Evolutionary conservation across 257 asterid species (phyloP).

Genomic region (Plantago major): DNA sequence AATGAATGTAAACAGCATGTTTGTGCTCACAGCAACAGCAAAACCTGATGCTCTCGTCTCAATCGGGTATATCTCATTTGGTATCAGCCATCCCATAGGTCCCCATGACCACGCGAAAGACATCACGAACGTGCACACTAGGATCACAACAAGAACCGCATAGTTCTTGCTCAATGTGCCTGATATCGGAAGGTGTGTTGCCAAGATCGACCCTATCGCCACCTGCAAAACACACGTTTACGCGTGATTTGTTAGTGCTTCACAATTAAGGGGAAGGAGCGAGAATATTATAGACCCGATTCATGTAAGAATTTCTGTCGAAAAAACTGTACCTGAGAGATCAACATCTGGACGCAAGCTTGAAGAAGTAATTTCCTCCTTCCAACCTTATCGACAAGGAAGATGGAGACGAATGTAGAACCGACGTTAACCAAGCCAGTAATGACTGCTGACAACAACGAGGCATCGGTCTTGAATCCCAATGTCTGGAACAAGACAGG

Average conservation of each 20-base stretch:
- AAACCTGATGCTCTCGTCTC: conserved; percentile 71
- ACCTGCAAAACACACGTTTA: conserved; percentile 25
- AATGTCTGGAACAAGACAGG: conserved; percentile 64
- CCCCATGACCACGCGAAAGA: conserved; percentile 91
- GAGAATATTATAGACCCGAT: background rate
- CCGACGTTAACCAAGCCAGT: conserved; percentile 57
- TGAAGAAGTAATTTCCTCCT: conserved; percentile 67
- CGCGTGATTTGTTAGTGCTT: too few relatives aligned
- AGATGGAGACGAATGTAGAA: conserved; percentile 52
- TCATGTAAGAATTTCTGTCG: background rate
- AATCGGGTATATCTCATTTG: conserved; percentile 65
- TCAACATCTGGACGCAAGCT: conserved; percentile 61
- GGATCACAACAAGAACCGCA: conserved; percentile 40
- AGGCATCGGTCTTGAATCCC: conserved; percentile 45
- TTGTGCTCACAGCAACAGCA: conserved; percentile 62
- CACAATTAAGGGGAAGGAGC: background rate
- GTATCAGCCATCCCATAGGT: conserved; percentile 69
- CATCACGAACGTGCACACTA: conserved; percentile 62
- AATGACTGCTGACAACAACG: conserved; percentile 48
- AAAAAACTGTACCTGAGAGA: conserved; percentile 32
- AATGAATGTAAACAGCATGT: conserved; percentile 45
- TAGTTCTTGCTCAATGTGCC: conserved; percentile 38
- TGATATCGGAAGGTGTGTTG: conserved; percentile 24
- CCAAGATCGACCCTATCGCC: conserved; percentile 44
- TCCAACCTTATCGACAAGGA: conserved; percentile 51